Conservation (phyloP, 192 early-diverging fungal species). For the Entomortierella chlamydospora region DNA sequence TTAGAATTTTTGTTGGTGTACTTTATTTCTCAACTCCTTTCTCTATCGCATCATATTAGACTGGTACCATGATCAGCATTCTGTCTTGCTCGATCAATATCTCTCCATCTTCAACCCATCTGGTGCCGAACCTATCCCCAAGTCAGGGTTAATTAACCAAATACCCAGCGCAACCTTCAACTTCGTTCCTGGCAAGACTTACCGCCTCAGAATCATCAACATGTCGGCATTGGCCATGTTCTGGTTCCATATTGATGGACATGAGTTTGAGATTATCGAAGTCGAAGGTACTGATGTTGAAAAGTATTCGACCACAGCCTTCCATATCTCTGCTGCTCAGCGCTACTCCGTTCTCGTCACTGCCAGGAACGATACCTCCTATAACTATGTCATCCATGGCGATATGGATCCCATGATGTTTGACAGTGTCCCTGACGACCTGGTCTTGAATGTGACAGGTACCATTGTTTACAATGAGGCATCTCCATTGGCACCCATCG, state of each 20-base stretch:
- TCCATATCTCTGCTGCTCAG: conserved; percentile 55
- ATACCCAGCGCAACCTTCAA: conserved; percentile 11
- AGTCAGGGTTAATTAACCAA: conserved; percentile 33
- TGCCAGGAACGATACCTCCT: conserved; percentile 51
- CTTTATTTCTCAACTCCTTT: neutral
- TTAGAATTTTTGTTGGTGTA: no score
- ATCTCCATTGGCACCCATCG: conserved; percentile 22
- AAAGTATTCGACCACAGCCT: conserved; percentile 20
- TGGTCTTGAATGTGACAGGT: conserved; percentile 70
- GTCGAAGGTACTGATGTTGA: conserved; percentile 52
- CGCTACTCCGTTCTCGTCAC: conserved; percentile 58
- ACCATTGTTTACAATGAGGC: conserved; percentile 62
- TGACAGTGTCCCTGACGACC: conserved; percentile 66
- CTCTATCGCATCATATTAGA: conserved; percentile 34
- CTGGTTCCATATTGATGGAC: conserved; percentile 55
- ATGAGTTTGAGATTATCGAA: conserved; percentile 50
- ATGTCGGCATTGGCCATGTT: conserved; percentile 40
- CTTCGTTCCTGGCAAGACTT: conserved; percentile 33
- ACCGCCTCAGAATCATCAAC: conserved; percentile 55
- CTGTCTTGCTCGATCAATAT: conserved; percentile 63
- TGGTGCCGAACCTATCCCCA: conserved; percentile 42
- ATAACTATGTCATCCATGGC: conserved; percentile 67
- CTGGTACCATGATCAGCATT: conserved; percentile 77
- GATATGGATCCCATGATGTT: conserved; percentile 84
- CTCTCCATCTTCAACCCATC: conserved; percentile 71